Percentiles rank a stretch among this genome's conserved stretches.
These are phyloP conservation scores for Brachypodium distachyon DNA, from an alignment of 202 grass and related monocot species.

Conservation along the genomic window DNA sequence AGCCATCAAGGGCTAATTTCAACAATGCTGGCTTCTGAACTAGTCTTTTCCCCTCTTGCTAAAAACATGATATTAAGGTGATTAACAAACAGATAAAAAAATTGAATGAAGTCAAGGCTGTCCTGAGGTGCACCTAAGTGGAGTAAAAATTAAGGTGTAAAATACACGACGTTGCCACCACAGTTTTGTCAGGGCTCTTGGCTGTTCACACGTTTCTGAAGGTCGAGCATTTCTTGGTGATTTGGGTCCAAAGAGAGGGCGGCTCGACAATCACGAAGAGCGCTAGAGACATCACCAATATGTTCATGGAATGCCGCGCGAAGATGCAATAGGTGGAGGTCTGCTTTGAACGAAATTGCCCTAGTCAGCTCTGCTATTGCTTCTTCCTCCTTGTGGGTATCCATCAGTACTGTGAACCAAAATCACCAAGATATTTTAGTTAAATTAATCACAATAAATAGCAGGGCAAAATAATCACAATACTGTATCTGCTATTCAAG, in stretches of 20 bases:
- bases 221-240: constrained; percentile 80
- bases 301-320: constrained; percentile 82
- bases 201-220: constrained; percentile 71
- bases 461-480: not conserved
- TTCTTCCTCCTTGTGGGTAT: constrained; percentile 82
- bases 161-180: constrained; percentile 19
- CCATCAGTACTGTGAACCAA: constrained; percentile 69
- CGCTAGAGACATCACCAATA: constrained; percentile 38
- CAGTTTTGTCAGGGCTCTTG: constrained; percentile 52
- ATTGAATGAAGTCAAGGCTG: constrained; percentile 25
- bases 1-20: constrained; percentile 12
- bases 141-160: constrained; percentile 1
- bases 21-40: constrained; percentile 3
- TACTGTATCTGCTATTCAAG: not conserved
- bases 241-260: constrained; percentile 76
- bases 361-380: constrained; percentile 64
- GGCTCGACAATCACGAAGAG: constrained; percentile 62
- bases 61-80: constrained; percentile 13
- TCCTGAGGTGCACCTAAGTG: constrained; percentile 16
- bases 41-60: not conserved
- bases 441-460: not conserved
- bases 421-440: constrained; percentile 3
- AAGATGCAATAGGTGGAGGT: constrained; percentile 78
- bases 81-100: constrained; percentile 19
- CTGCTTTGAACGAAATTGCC: constrained; percentile 78